These are phyloP conservation scores for Cladosporium oxysporum DNA, from an alignment of 2,329 filamentous ascomycete genomes.

Conservation along the genomic window DNA sequence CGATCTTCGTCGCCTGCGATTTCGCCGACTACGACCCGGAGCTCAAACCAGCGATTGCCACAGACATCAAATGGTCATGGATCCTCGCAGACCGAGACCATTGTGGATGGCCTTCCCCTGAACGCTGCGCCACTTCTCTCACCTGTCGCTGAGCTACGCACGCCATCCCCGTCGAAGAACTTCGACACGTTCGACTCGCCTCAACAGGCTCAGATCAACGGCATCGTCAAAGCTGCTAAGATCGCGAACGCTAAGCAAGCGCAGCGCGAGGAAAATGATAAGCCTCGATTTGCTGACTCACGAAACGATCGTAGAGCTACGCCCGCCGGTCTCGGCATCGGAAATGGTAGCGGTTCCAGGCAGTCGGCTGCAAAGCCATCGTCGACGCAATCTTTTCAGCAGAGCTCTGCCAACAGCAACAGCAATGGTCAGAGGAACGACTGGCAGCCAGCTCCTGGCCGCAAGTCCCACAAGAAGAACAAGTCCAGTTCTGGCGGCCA, in stretches of 20 bases:
- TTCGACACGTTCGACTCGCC: constrained; percentile 18
- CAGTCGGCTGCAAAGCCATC: constrained; percentile 1
- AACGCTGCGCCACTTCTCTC: constrained; percentile 55
- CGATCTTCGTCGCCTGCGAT: constrained; percentile 7
- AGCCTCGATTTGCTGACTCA: constrained; percentile 12
- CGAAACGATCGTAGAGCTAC: constrained; percentile 32
- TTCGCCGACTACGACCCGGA: constrained; percentile 5
- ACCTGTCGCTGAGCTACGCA: constrained; percentile 72
- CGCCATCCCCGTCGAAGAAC: constrained; percentile 64
- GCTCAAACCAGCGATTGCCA: constrained; percentile 1
- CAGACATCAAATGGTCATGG: constrained; percentile 6
- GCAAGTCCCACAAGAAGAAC: constrained; percentile 39
- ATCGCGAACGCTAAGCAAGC: constrained; percentile 33
- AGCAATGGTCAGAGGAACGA: constrained; percentile 21
- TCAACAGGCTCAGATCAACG: constrained; percentile 28
- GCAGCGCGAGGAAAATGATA: constrained; percentile 26
- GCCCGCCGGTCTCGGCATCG: constrained; percentile 19
- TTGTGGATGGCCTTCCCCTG: constrained; percentile 18
- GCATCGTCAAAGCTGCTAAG: constrained; percentile 32
- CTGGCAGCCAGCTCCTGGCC: constrained; percentile 34
- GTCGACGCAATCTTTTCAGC: not conserved
- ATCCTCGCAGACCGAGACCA: constrained; percentile 2
- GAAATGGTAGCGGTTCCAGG: constrained; percentile 6
- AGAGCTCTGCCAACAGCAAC: not conserved
- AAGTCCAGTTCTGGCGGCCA: constrained; percentile 36